Conservation (phyloP, 2,329 filamentous ascomycete genomes). For the Talaromyces albobiverticillius region DNA sequence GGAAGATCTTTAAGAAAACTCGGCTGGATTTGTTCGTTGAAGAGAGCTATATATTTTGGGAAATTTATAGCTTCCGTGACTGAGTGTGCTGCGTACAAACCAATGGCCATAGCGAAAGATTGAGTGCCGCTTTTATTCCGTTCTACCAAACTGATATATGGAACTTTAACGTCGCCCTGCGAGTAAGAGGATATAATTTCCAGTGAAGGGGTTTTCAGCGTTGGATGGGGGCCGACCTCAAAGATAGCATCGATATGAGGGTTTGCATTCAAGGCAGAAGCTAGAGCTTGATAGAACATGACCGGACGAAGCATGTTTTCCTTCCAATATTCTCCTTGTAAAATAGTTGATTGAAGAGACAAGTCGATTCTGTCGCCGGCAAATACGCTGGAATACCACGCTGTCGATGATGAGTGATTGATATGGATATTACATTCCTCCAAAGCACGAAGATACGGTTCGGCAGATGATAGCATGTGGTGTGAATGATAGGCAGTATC, state of each 20-base stretch:
- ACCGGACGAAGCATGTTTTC: conserved; percentile 33
- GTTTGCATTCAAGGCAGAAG: background rate
- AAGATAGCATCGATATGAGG: background rate
- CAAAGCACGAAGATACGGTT: conserved; percentile 24
- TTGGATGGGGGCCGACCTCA: conserved; percentile 33
- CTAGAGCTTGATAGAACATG: conserved; percentile 26
- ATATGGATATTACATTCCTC: conserved; percentile 13
- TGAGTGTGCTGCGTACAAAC: conserved; percentile 19
- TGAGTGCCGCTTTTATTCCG: conserved; percentile 12
- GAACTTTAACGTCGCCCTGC: background rate
- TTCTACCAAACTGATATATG: conserved; percentile 16
- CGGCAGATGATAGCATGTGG: conserved; percentile 28
- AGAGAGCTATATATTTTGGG: background rate
- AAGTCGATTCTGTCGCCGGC: background rate
- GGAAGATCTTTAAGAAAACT: conserved; percentile 29
- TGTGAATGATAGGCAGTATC: conserved; percentile 40
- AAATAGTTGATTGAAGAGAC: background rate
- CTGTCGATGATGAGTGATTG: background rate
- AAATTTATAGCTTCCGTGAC: conserved; percentile 20
- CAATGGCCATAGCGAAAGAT: conserved; percentile 3
- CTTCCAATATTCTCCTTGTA: conserved; percentile 29
- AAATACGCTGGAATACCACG: conserved; percentile 1
- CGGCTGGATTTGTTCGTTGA: background rate
- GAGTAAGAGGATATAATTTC: background rate
- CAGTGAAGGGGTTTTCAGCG: conserved; percentile 25